Base-by-base conservation (phyloP, 805 yeast species). In the Kodamaea kaohsiungensis region DNA sequence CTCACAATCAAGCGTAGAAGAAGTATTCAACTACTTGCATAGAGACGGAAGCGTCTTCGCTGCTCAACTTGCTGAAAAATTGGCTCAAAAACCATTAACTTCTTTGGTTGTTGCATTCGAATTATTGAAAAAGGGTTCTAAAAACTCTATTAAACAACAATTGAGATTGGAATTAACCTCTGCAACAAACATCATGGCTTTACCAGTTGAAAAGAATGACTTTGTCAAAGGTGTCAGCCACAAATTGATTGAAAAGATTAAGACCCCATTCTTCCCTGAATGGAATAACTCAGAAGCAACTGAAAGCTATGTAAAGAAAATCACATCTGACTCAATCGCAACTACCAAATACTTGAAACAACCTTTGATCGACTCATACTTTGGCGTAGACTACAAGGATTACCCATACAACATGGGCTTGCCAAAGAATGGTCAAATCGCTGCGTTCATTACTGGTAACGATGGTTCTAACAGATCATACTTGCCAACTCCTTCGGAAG, bases 401-500 rank as follows among this genome's bases (percentile, higher is more conserved):
- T 83, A 83, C 59, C 91, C 91, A 38, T 82, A 76, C 73, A 73
- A 82, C 63, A 87, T 84, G 79, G 97, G 96, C 30, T 78, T 95
- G 60, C 98, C 98, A 50, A 76, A 83, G 10, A 90, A 88, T 69
- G 58, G 67, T 38, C 88, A 84, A 56, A 78, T 93, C 54, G 81
- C 80, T 62, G 74, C 76, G 49, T 89, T 81, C 68, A 83, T 92
- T 53, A 82, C 83, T 30, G 96, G 96, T 16, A 78, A 79, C 53
- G 89, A 84, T 66, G 84, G 84, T 19, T 71, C 84, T n/a, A 78
- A 80, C 58, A 79, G 89, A 63, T 79, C 86, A 43, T 85, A 80
- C 67, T 84, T 88, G 66, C 87, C 86, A 15, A 85, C 93, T 1
- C 85, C 82, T 56, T 69, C 72, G 47, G 96, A 89, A 60, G 87